These are phyloP conservation scores for Colletotrichum australisinense DNA, from an alignment of 2,329 filamentous ascomycete genomes.

Conservation along the genomic window DNA sequence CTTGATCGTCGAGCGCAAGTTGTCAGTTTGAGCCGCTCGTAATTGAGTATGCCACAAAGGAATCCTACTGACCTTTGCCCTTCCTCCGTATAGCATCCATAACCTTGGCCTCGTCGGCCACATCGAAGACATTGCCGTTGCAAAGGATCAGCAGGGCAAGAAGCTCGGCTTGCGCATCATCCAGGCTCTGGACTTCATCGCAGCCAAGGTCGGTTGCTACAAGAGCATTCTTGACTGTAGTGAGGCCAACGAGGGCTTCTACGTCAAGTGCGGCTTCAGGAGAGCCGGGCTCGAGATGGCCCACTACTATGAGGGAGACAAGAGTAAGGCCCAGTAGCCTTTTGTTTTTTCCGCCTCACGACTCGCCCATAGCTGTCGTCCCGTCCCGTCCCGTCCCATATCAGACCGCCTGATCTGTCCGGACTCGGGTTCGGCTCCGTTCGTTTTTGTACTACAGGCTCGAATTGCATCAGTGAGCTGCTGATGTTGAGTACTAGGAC, in stretches of 20 bases:
- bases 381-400: not conserved
- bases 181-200: conserved; percentile 90
- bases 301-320: conserved; percentile 81
- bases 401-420: not conserved
- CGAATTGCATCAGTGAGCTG: conserved; percentile 21
- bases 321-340: conserved; percentile 54
- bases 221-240: conserved; percentile 98
- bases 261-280: conserved; percentile 96
- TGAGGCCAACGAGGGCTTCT: conserved; percentile 96
- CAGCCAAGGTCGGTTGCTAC: conserved; percentile 91
- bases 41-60: not conserved
- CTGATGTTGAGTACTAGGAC: conserved; percentile 20
- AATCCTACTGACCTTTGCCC: conserved; percentile 36
- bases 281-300: conserved; percentile 96
- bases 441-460: not conserved
- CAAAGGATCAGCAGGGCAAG: conserved; percentile 96
- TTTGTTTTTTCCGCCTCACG: conserved; percentile 2
- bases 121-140: conserved; percentile 97
- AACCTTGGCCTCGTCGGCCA: conserved; percentile 87
- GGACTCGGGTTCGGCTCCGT: not conserved
- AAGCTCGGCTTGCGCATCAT: conserved; percentile 94
- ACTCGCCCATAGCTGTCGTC: not conserved
- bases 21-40: conserved; percentile 65
- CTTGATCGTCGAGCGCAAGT: conserved; percentile 93
- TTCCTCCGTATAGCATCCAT: conserved; percentile 70